Evolutionary conservation across 2,329 filamentous ascomycete species (phyloP).

Genomic region (Fusarium sp.): DNA sequence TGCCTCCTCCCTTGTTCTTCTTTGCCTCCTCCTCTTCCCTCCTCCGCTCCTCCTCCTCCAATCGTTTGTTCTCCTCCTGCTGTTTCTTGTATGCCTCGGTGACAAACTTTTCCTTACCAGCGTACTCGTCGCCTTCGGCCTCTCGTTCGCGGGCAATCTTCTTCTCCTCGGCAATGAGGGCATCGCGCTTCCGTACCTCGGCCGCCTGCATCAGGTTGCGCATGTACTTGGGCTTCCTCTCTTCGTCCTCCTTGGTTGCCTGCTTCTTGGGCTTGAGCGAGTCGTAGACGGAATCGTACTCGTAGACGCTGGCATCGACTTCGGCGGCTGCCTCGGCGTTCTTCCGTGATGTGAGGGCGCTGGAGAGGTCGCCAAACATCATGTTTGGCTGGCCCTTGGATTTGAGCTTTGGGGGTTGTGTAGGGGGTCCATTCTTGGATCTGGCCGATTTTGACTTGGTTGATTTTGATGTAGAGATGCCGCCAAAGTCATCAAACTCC

Average conservation of each 20-base stretch:
- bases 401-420: slow-evolving; percentile 58
- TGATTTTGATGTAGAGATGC: slow-evolving; percentile 40
- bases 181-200: slow-evolving; percentile 81
- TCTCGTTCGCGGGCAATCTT: slow-evolving; percentile 82
- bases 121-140: slow-evolving; percentile 83
- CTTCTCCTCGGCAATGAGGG: slow-evolving; percentile 83
- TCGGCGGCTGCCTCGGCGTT: slow-evolving; percentile 74
- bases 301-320: slow-evolving; percentile 81
- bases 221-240: slow-evolving; percentile 83
- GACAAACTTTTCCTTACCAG: slow-evolving; percentile 87
- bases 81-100: slow-evolving; percentile 86
- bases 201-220: slow-evolving; percentile 78
- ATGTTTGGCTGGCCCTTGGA: slow-evolving; percentile 55
- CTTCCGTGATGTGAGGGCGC: slow-evolving; percentile 70
- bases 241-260: slow-evolving; percentile 63
- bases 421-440: slow-evolving; percentile 48
- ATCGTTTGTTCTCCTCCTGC: slow-evolving; percentile 77
- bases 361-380: slow-evolving; percentile 75
- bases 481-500: slow-evolving; percentile 66
- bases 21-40: slow-evolving; percentile 73
- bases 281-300: slow-evolving; percentile 87
- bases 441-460: slow-evolving; percentile 48
- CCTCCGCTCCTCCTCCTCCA: slow-evolving; percentile 78
- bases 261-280: slow-evolving; percentile 76
- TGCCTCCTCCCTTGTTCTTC: slow-evolving; percentile 74